Evolutionary conservation across 371 early-diverging fungal species (phyloP), one percentile per base, ranked within the genome.

Genomic region (Parasitella parasitica): DNA sequence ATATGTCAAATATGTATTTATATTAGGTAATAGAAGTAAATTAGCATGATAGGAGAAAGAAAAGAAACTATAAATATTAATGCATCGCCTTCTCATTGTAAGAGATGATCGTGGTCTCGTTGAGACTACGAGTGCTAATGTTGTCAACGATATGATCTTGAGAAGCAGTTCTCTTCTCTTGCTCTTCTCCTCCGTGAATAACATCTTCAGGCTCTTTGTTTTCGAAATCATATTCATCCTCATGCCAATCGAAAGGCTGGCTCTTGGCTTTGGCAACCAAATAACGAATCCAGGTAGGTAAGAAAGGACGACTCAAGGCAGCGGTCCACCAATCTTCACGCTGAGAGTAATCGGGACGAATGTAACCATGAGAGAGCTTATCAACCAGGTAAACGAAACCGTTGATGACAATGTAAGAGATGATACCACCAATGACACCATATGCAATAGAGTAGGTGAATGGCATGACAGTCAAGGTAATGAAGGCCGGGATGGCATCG

Each of bases 391-490:
- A 82, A 9, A 80, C 76, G 16, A 76, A 39, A 16, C 79, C 78
- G 66, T 89, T 88, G 70, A 89, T 81, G 61, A 80, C 56, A 35
- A 87, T 72, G 54, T 86, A 89, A 28, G 80, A 69, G 16, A 84
- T 57, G 18, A 89, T 70, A 39, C 89, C 89, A 15, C 82, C 86
- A 63, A 89, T 88, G 28, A 89, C 72, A 59, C 89, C 88, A 73
- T 89, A 86, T 6, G 87, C 87, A 61, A 89, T 88, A 4, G 86
- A 85, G 76, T 89, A 91, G 7, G 88, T 85, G 58, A 92, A 82
- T 2, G 91, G 91, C 80, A 92, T 91, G 60, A 92, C 65, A 26
- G 88, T 80, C 48, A 92, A 82, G 13, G 90, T 88, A 50, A 91
- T 67, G 67, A 91, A 91, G 1, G 91, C 91, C 0, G 91, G 91